Conservation (phyloP, 2,329 filamentous ascomycete genomes). For the Xylariaceae sp. region DNA sequence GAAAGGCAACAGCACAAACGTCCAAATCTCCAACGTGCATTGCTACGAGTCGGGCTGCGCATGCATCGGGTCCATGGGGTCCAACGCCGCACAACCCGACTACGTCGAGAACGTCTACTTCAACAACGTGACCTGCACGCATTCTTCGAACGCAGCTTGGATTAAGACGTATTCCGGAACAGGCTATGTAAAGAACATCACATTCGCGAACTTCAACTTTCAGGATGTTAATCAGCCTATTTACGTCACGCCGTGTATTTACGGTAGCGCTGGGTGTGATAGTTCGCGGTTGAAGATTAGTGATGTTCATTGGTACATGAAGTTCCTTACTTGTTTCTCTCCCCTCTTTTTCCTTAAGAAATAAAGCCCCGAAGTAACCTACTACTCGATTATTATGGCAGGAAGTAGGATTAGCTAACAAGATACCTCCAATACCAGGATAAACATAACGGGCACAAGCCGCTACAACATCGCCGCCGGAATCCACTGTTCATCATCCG, state of each 20-base stretch:
- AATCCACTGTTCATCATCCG: conserved; percentile 42
- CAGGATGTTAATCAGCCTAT: conserved; percentile 47
- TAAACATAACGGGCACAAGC: conserved; percentile 49
- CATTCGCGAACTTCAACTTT: conserved; percentile 40
- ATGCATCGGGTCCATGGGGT: conserved; percentile 37
- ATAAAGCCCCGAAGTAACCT: no score
- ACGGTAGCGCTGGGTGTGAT: conserved; percentile 39
- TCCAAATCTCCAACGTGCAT: conserved; percentile 36
- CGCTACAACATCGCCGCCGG: conserved; percentile 47
- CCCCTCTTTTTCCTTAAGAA: neutral
- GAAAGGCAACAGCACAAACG: conserved; percentile 41
- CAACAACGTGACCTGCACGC: conserved; percentile 37
- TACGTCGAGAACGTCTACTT: conserved; percentile 38
- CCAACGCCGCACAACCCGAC: conserved; percentile 33
- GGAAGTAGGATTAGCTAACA: no score
- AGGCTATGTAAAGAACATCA: conserved; percentile 43
- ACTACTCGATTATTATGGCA: no score
- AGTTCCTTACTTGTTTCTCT: no score
- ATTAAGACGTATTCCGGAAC: conserved; percentile 41
- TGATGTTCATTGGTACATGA: conserved; percentile 33
- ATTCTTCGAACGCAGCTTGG: conserved; percentile 41
- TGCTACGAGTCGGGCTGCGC: conserved; percentile 40
- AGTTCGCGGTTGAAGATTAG: conserved; percentile 40
- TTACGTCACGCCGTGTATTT: conserved; percentile 47
- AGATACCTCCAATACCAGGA: conserved; percentile 32